Evolutionary conservation across 1,139 yeast genomes (phyloP).

Genomic region (Kurtzmaniella natalensis): DNA sequence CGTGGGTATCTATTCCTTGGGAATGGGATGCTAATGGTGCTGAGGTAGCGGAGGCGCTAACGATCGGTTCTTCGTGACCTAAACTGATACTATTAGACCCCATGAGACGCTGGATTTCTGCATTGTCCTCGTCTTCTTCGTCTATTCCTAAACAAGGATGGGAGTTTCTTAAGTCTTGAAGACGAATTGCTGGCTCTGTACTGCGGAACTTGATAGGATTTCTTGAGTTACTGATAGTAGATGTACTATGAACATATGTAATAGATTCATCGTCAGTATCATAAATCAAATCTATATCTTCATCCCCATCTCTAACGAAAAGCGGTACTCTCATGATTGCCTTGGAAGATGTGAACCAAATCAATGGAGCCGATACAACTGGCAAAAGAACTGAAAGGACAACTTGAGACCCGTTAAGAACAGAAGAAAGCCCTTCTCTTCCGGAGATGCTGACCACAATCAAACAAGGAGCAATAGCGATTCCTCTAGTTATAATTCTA

Average conservation of each 20-base stretch:
- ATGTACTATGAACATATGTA: conserved; percentile 1
- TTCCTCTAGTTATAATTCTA: conserved; percentile 72
- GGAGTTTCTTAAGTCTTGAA: conserved; percentile 38
- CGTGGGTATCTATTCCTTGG: background rate
- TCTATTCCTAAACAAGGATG: conserved; percentile 47
- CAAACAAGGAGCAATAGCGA: conserved; percentile 88
- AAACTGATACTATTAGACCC: background rate
- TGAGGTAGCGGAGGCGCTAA: background rate
- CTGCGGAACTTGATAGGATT: conserved; percentile 20
- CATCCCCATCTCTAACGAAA: conserved; percentile 31
- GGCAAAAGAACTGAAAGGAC: conserved; percentile 81
- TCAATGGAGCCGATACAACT: conserved; percentile 83
- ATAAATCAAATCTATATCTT: conserved; percentile 16
- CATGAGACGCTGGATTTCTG: conserved; percentile 15
- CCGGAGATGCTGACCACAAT: conserved; percentile 76
- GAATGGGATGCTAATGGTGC: background rate
- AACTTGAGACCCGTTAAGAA: conserved; percentile 84
- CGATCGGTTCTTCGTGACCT: conserved; percentile 3
- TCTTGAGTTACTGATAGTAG: background rate
- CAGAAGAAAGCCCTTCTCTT: conserved; percentile 76
- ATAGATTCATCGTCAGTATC: conserved; percentile 7
- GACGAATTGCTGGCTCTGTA: conserved; percentile 39
- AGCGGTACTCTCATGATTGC: conserved; percentile 71
- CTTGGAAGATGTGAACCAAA: conserved; percentile 75
- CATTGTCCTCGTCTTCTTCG: conserved; percentile 28